phyloP scores from a whole-genome alignment of 257 asterid species.

The Solanum piurae region DNA sequence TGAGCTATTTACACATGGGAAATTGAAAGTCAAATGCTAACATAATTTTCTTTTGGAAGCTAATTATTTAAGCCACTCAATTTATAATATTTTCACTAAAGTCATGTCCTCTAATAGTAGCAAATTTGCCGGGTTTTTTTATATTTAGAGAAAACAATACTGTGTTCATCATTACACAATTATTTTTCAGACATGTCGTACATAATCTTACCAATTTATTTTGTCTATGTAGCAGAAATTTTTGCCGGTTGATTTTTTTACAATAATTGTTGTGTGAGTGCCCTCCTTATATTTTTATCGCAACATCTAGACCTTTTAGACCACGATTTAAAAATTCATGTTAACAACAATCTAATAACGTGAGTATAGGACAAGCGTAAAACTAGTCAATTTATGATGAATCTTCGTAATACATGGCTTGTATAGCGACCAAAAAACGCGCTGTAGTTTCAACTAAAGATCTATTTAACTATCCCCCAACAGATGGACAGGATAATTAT shows the following conservation, averaged over 20 bases:
- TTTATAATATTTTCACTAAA: neutral
- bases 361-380: too few species aligned
- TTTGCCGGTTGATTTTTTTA: too few species aligned
- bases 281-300: neutral
- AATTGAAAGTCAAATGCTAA: neutral
- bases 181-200: neutral
- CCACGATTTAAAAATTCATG: neutral
- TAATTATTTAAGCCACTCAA: neutral
- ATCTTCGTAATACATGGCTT: neutral
- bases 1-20: neutral
- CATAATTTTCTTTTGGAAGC: neutral
- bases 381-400: neutral
- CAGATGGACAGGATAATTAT: neutral
- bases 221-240: accelerated
- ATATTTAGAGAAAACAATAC: neutral
- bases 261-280: neutral
- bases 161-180: neutral
- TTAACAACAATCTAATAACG: too few species aligned
- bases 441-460: neutral
- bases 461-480: neutral
- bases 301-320: too few species aligned
- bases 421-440: neutral
- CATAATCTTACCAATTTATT: neutral
- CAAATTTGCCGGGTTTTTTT: neutral
- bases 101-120: neutral